These are phyloP conservation scores for Litchi chinensis DNA, from an alignment of 345 rosid genomes.

Conservation along the genomic window DNA sequence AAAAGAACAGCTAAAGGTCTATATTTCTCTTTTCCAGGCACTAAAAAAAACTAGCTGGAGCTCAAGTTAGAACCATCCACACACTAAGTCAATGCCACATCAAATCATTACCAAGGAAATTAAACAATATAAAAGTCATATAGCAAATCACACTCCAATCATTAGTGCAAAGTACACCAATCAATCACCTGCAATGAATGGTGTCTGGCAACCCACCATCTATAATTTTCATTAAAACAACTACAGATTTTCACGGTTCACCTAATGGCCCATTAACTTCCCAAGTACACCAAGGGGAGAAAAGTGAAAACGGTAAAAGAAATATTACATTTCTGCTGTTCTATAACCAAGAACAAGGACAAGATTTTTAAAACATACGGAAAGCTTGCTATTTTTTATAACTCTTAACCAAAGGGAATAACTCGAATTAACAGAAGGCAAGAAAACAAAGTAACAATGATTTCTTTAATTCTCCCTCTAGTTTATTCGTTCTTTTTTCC, in stretches of 20 bases:
- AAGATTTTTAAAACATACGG: neutral
- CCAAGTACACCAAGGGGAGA: neutral
- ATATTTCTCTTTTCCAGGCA: slow-evolving; percentile 6
- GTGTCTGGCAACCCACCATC: neutral
- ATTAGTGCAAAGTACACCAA: neutral
- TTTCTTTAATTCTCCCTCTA: neutral
- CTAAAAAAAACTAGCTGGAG: neutral
- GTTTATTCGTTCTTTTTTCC: neutral
- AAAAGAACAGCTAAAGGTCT: neutral
- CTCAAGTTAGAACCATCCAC: neutral
- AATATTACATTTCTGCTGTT: slow-evolving; percentile 2
- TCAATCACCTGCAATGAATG: neutral
- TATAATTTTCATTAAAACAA: neutral
- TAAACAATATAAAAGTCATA: neutral
- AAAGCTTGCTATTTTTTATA: slow-evolving; percentile 1
- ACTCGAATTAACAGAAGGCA: slow-evolving; percentile 1
- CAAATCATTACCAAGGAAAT: neutral
- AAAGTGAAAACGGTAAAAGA: neutral
- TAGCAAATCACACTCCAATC: neutral
- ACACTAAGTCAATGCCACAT: neutral
- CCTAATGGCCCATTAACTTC: neutral
- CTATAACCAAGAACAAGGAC: neutral
- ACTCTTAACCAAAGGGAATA: slow-evolving; percentile 13
- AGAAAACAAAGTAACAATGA: neutral
- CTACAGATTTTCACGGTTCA: neutral